Conservation (phyloP, 192 early-diverging fungal species). For the Coemansia sp. region DNA sequence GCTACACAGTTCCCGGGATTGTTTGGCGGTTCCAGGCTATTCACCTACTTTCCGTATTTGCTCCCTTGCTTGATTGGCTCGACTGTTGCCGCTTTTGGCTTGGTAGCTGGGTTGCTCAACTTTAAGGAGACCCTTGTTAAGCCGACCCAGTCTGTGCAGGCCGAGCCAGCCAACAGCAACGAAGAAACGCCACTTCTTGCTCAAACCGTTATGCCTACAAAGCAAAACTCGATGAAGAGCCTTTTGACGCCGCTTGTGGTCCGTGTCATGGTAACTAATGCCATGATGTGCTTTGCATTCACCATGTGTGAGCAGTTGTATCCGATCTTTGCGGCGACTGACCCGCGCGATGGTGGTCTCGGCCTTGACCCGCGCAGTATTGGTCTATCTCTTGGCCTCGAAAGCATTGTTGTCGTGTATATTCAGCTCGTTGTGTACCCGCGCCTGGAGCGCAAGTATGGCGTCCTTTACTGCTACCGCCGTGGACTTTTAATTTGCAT, state of each 20-base stretch:
- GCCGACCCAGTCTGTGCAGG: too few relatives aligned
- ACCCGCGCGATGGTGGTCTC: slow-evolving; percentile 48
- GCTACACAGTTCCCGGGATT: slow-evolving; percentile 61
- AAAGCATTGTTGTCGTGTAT: slow-evolving; percentile 44
- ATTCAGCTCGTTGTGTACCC: slow-evolving; percentile 55
- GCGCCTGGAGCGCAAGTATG: slow-evolving; percentile 40
- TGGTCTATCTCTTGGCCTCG: slow-evolving; percentile 48
- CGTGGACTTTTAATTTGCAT: slow-evolving; percentile 12
- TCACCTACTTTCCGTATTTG: slow-evolving; percentile 71
- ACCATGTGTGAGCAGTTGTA: slow-evolving; percentile 28
- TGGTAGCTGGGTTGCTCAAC: slow-evolving; percentile 60
- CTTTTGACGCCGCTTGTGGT: slow-evolving; percentile 35
- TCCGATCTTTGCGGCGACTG: slow-evolving; percentile 45
- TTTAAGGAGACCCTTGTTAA: slow-evolving; percentile 59
- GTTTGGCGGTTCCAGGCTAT: slow-evolving; percentile 59
- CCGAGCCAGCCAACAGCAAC: background rate
- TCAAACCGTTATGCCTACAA: background rate
- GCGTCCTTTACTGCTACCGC: slow-evolving; percentile 49
- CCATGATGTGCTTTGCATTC: slow-evolving; percentile 12
- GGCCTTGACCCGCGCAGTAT: slow-evolving; percentile 53
- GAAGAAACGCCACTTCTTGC: slow-evolving; percentile 4
- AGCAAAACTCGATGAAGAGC: slow-evolving; percentile 8
- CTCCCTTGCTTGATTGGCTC: slow-evolving; percentile 78
- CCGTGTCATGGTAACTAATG: slow-evolving; percentile 22
- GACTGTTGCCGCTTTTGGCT: slow-evolving; percentile 59